phyloP scores from a whole-genome alignment of 2,329 filamentous ascomycete species.

The Trichophyton mentagrophytes region DNA sequence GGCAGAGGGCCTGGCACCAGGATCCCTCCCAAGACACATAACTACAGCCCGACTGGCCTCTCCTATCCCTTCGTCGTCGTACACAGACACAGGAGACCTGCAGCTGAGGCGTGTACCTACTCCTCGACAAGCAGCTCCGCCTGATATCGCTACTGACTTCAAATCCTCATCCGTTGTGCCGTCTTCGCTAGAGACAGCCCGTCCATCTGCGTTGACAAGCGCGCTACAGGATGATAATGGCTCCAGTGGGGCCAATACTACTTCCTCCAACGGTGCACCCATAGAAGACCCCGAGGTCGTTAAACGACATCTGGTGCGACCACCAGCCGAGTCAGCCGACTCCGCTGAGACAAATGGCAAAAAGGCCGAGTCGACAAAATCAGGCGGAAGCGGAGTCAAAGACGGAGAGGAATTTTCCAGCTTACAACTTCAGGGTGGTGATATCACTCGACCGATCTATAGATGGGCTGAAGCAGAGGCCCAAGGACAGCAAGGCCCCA shows the following conservation, averaged over 20 bases:
- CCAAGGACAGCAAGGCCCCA: conserved; percentile 46
- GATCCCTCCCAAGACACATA: conserved; percentile 37
- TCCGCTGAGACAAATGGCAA: conserved; percentile 14
- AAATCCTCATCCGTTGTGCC: conserved; percentile 46
- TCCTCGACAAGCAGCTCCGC: conserved; percentile 30
- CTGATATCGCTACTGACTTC: conserved; percentile 46
- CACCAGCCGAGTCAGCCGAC: conserved; percentile 24
- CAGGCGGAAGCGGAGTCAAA: conserved; percentile 20
- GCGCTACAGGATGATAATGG: conserved; percentile 52
- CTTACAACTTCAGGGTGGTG: conserved; percentile 80
- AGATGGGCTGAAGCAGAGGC: conserved; percentile 79
- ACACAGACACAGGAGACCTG: conserved; percentile 31
- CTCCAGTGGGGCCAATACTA: conserved; percentile 29
- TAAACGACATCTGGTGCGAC: conserved; percentile 72
- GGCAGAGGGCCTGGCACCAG: conserved; percentile 22
- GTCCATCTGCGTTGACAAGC: conserved; percentile 70
- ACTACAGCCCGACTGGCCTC: conserved; percentile 45
- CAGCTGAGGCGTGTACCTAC: conserved; percentile 36
- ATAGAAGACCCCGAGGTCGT: conserved; percentile 87
- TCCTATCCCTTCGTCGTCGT: conserved; percentile 38
- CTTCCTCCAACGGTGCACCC: conserved; percentile 40
- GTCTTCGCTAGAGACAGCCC: conserved; percentile 58
- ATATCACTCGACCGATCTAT: conserved; percentile 90
- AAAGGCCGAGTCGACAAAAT: conserved; percentile 23
- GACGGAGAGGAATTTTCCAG: conserved; percentile 77